These are phyloP conservation scores for Lodderomyces beijingensis DNA, from an alignment of 1,139 yeast genomes.

Conservation along the genomic window DNA sequence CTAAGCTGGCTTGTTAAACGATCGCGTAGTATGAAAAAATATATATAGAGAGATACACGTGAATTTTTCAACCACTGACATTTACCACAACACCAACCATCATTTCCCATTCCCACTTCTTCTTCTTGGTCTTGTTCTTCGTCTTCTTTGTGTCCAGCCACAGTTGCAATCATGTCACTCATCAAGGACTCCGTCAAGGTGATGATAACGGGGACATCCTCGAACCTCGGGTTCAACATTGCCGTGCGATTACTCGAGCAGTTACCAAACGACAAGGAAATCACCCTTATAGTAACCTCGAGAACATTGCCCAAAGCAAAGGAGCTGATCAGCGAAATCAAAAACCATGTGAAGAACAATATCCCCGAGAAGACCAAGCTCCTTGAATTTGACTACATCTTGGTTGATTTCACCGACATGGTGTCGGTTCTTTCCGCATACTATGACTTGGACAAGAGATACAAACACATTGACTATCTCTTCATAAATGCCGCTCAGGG, in stretches of 20 bases:
- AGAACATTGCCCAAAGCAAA: constrained; percentile 81
- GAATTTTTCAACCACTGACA: no score
- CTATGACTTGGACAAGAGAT: constrained; percentile 62
- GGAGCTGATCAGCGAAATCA: constrained; percentile 64
- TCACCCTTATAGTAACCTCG: constrained; percentile 83
- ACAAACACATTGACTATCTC: constrained; percentile 64
- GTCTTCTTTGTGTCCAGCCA: no score
- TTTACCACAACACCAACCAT: no score
- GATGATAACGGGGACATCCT: constrained; percentile 46
- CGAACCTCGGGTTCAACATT: constrained; percentile 81
- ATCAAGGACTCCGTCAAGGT: constrained; percentile 30
- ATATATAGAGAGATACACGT: no score
- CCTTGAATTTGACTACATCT: constrained; percentile 78
- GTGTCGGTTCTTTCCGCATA: constrained; percentile 74
- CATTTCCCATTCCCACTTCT: no score
- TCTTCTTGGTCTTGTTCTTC: no score
- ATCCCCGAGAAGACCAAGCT: constrained; percentile 22
- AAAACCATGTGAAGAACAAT: constrained; percentile 41
- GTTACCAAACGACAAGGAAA: constrained; percentile 44
- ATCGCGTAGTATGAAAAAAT: no score
- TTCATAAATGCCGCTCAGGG: constrained; percentile 91
- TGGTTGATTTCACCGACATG: constrained; percentile 90
- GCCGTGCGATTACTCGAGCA: constrained; percentile 72
- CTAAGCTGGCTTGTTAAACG: no score
- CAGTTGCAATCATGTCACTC: no score